phyloP scores from a whole-genome alignment of 2,329 filamentous ascomycete species.

The Penicillium sp. region DNA sequence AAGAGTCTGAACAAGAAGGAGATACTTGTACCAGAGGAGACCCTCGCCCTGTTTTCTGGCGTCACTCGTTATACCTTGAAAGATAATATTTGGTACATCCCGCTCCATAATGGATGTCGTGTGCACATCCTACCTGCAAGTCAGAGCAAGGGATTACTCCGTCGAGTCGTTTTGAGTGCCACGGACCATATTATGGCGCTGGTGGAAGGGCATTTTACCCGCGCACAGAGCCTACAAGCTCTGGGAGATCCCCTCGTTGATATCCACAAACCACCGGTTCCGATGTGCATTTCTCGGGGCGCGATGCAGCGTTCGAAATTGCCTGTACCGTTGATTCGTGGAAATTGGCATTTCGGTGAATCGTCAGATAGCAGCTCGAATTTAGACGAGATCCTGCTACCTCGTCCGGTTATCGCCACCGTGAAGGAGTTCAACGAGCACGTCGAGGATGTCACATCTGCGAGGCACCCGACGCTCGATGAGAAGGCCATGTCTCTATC shows the following conservation, averaged over 20 bases:
- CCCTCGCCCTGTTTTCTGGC: conserved; percentile 36
- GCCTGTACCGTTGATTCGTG: conserved; percentile 32
- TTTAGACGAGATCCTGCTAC: conserved; percentile 18
- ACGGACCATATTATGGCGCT: conserved; percentile 35
- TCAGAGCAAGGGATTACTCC: conserved; percentile 33
- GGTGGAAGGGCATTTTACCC: conserved; percentile 30
- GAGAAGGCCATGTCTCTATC: conserved; percentile 5
- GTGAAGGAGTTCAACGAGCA: conserved; percentile 40
- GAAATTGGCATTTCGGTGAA: conserved; percentile 29
- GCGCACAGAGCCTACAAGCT: conserved; percentile 25
- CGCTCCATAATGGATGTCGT: conserved; percentile 38
- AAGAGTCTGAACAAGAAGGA: conserved; percentile 27
- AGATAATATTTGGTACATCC: conserved; percentile 42
- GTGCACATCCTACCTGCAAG: conserved; percentile 37
- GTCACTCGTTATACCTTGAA: conserved; percentile 27
- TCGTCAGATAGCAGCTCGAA: conserved; percentile 2
- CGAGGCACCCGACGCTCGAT: conserved; percentile 17
- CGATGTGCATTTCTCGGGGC: conserved; percentile 32
- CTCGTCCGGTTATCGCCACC: conserved; percentile 27
- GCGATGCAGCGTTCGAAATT: conserved; percentile 24
- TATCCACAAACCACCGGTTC: conserved; percentile 29
- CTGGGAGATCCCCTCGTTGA: conserved; percentile 32
- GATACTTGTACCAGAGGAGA: conserved; percentile 38
- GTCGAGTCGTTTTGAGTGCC: conserved; percentile 38
- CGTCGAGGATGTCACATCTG: conserved; percentile 39